Evolutionary conservation across 352 stramenopile genomes (phyloP).

Genomic region (Phytophthora vignae): DNA sequence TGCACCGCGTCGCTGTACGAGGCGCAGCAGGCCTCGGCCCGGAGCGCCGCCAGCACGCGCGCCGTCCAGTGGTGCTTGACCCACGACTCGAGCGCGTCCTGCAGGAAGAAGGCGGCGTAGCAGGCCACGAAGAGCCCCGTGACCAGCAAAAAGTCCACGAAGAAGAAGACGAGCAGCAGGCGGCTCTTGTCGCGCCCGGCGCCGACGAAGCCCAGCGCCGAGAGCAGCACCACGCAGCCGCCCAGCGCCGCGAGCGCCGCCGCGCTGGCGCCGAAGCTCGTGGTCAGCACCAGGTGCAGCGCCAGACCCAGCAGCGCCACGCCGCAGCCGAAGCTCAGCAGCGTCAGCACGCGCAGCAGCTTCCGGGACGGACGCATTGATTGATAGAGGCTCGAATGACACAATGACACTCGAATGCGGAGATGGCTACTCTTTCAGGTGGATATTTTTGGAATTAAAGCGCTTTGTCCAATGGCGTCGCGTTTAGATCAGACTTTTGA

Average conservation of each 20-base stretch:
- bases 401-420: neutral
- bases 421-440: slow-evolving; percentile 1
- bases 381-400: neutral
- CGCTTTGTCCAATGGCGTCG: neutral
- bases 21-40: slow-evolving; percentile 56
- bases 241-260: slow-evolving; percentile 56
- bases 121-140: slow-evolving; percentile 66
- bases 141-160: slow-evolving; percentile 73
- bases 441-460: slow-evolving; percentile 16
- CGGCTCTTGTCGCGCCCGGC: slow-evolving; percentile 71
- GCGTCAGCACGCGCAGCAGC: slow-evolving; percentile 63
- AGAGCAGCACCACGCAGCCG: slow-evolving; percentile 57
- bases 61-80: slow-evolving; percentile 81
- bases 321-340: slow-evolving; percentile 64
- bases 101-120: slow-evolving; percentile 74
- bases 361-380: slow-evolving; percentile 68
- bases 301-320: slow-evolving; percentile 59
- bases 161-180: slow-evolving; percentile 81
- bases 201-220: slow-evolving; percentile 67
- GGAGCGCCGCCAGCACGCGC: slow-evolving; percentile 52
- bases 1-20: slow-evolving; percentile 60
- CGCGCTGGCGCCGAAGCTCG: slow-evolving; percentile 59
- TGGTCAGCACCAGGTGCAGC: slow-evolving; percentile 58
- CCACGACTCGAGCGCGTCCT: slow-evolving; percentile 70
- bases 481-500: neutral